These are phyloP conservation scores for Aspergillus fijiensis DNA, from an alignment of 2,329 filamentous ascomycete genomes.

Conservation along the genomic window DNA sequence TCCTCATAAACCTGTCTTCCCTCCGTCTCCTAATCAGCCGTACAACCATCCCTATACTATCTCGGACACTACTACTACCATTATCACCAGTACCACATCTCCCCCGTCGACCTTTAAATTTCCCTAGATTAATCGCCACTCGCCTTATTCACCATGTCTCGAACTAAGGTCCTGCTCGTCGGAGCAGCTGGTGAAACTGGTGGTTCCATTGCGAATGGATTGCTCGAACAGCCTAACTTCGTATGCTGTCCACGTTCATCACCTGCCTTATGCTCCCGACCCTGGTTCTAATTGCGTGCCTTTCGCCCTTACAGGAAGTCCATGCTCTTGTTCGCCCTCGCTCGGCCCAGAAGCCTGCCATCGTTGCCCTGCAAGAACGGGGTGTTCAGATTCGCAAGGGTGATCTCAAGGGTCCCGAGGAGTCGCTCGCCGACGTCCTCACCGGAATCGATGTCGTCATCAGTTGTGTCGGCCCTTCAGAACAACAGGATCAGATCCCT, in stretches of 20 bases:
- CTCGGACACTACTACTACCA: neutral
- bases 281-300: constrained; percentile 8
- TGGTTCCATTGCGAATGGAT: constrained; percentile 39
- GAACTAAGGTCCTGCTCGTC: constrained; percentile 39
- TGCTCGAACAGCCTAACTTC: constrained; percentile 32
- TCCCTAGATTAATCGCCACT: constrained; percentile 8
- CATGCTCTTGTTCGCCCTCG: constrained; percentile 49
- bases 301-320: constrained; percentile 43
- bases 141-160: constrained; percentile 30
- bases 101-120: neutral
- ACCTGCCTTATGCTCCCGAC: constrained; percentile 6
- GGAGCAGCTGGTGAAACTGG: constrained; percentile 44
- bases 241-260: constrained; percentile 13
- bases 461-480: constrained; percentile 39
- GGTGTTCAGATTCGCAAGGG: constrained; percentile 47
- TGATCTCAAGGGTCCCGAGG: constrained; percentile 45
- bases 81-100: neutral
- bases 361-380: constrained; percentile 40
- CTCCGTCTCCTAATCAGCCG: neutral
- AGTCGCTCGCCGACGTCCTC: constrained; percentile 46
- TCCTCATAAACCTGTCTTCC: constrained; percentile 1
- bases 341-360: constrained; percentile 50
- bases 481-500: constrained; percentile 45
- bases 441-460: constrained; percentile 49
- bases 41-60: neutral